Percentiles rank a stretch among this genome's conserved stretches.
Evolutionary conservation across 2,329 filamentous ascomycete species (phyloP).

Genomic region (Trichophyton equinum): DNA sequence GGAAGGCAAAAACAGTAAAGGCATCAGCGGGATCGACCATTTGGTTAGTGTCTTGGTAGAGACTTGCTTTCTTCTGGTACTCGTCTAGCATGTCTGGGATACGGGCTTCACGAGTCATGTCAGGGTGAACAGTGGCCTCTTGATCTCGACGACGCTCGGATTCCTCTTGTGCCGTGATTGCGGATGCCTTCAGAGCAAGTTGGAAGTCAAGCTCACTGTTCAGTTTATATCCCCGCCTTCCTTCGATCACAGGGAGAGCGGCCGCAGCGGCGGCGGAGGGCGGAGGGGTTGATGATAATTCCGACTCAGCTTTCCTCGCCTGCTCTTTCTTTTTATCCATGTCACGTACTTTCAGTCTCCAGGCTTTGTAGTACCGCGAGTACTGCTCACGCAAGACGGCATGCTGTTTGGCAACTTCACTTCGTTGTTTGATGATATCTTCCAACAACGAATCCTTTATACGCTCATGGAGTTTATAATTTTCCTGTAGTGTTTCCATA

Average conservation of each 20-base stretch:
- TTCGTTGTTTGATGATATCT: conserved; percentile 29
- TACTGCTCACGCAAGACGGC: conserved; percentile 31
- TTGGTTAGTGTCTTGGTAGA: conserved; percentile 39
- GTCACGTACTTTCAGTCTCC: conserved; percentile 33
- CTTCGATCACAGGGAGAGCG: conserved; percentile 24
- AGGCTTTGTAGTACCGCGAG: conserved; percentile 31
- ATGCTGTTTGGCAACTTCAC: conserved; percentile 29
- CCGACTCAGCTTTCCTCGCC: conserved; percentile 27
- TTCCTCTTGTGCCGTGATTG: conserved; percentile 38
- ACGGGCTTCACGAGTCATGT: conserved; percentile 34
- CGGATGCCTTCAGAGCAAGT: conserved; percentile 36
- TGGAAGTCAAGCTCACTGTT: conserved; percentile 40
- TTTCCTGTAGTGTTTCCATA: conserved; percentile 34
- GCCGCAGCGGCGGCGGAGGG: conserved; percentile 16
- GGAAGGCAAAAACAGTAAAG: conserved; percentile 33
- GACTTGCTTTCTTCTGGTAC: conserved; percentile 24
- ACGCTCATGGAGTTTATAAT: conserved; percentile 25
- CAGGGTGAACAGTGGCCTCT: conserved; percentile 33
- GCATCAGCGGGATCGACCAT: conserved; percentile 28
- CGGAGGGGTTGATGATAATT: conserved; percentile 24
- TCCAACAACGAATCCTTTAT: conserved; percentile 29
- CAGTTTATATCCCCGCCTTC: conserved; percentile 33
- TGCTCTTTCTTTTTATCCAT: conserved; percentile 31
- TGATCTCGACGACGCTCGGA: conserved; percentile 33
- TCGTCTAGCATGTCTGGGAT: conserved; percentile 38